Percentiles rank a stretch among this genome's conserved stretches.
Conservation (phyloP, 108 stramenopile genomes). For the Fragilariopsis cylindrus region DNA sequence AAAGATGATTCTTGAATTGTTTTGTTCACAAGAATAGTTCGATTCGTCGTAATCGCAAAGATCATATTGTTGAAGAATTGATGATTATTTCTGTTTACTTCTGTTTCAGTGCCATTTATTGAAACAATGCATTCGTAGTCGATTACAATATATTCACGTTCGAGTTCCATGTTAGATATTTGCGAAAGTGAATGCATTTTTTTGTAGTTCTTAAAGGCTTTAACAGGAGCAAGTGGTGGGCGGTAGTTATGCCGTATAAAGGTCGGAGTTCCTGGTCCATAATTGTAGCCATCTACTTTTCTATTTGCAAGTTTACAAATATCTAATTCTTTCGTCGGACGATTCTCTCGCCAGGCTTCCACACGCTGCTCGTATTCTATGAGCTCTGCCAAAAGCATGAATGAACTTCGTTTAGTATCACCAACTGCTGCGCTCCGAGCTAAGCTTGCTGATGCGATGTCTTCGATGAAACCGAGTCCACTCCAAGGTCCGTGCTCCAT, state of each 20-base stretch:
- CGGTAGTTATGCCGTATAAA: slow-evolving; percentile 21
- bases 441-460: slow-evolving; percentile 25
- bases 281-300: slow-evolving; percentile 25
- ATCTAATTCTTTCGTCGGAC: background rate
- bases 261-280: slow-evolving; percentile 34
- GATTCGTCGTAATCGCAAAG: no score
- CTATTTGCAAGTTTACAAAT: slow-evolving; percentile 26
- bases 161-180: no score
- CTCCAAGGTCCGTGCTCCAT: slow-evolving; percentile 38
- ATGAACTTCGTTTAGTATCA: slow-evolving; percentile 25
- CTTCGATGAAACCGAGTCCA: slow-evolving; percentile 29
- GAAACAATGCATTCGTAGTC: no score
- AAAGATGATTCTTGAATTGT: no score
- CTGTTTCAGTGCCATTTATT: no score
- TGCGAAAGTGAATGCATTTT: background rate
- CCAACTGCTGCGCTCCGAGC: slow-evolving; percentile 32
- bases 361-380: slow-evolving; percentile 25
- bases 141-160: no score
- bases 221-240: slow-evolving; percentile 15
- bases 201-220: background rate
- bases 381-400: slow-evolving; percentile 22
- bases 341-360: background rate
- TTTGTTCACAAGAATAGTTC: no score
- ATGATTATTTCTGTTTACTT: no score
- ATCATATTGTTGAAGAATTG: no score